Evolutionary conservation across 306 rosid species (phyloP).

Genomic region (Fagus sylvatica): DNA sequence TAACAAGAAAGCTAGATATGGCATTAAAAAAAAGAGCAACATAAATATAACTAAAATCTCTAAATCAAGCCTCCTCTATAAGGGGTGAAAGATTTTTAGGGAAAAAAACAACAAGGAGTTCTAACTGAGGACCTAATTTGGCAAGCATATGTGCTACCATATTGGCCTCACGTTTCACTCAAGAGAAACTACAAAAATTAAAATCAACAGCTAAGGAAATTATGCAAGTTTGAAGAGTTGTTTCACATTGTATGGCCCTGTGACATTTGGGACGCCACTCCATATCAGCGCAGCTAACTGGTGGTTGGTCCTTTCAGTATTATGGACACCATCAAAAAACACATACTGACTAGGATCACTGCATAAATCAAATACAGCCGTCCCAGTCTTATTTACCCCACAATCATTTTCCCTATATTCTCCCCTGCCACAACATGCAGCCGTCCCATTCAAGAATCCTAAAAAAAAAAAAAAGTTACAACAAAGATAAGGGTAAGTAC

Average conservation of each 20-base stretch:
- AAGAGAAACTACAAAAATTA: no score
- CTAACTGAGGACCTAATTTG: no score
- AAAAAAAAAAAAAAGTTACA: background rate
- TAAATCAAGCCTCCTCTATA: no score
- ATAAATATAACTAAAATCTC: no score
- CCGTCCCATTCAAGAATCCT: constrained; percentile 15
- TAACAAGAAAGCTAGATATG: background rate
- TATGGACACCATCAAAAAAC: constrained; percentile 38
- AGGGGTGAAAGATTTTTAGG: no score
- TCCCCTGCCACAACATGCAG: constrained; percentile 51
- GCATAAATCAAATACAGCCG: constrained; percentile 30
- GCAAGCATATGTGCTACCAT: no score
- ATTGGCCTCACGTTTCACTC: no score
- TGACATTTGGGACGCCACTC: constrained; percentile 23
- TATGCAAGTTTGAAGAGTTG: constrained; percentile 25
- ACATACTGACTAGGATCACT: constrained; percentile 28
- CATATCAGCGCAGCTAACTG: constrained; percentile 36
- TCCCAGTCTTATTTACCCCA: no score
- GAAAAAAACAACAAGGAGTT: no score
- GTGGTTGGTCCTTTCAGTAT: constrained; percentile 29
- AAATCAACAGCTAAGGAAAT: no score
- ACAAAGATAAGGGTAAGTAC: background rate
- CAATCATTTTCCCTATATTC: constrained; percentile 24
- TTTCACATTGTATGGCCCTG: constrained; percentile 30
- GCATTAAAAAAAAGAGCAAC: no score